phyloP scores from a whole-genome alignment of 495 filamentous ascomycete genomes.

The Aspergillus olivimuriae region DNA sequence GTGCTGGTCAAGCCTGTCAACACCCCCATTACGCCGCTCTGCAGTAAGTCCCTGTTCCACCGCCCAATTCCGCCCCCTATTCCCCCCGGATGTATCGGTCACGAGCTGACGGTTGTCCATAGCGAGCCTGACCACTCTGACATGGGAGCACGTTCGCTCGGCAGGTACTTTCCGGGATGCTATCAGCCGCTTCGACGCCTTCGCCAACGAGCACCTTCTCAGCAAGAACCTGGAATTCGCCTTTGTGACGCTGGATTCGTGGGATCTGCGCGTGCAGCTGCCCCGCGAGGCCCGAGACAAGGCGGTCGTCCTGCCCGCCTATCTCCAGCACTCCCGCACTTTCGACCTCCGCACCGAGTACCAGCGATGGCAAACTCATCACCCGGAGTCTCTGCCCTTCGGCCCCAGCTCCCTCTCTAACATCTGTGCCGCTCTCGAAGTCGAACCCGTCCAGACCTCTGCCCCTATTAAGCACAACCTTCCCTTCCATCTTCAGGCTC shows the following conservation, averaged over 20 bases:
- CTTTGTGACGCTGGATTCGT: slow-evolving; percentile 96
- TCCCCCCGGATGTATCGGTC: slow-evolving; percentile 12
- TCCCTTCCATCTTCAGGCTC: slow-evolving; percentile 92
- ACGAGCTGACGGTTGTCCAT: slow-evolving; percentile 29
- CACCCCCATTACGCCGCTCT: slow-evolving; percentile 95
- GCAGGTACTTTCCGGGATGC: slow-evolving; percentile 96
- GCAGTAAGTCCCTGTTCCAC: slow-evolving; percentile 65
- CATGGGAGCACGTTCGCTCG: slow-evolving; percentile 97
- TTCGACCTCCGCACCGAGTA: slow-evolving; percentile 97
- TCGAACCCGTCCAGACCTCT: slow-evolving; percentile 92
- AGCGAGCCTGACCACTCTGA: slow-evolving; percentile 96
- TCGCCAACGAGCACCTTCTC: slow-evolving; percentile 81
- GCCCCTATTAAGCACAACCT: slow-evolving; percentile 98
- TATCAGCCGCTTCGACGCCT: slow-evolving; percentile 87
- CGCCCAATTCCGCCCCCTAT: slow-evolving; percentile 6
- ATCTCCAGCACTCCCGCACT: slow-evolving; percentile 92
- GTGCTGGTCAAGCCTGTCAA: slow-evolving; percentile 97
- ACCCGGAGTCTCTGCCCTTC: slow-evolving; percentile 94
- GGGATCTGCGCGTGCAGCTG: slow-evolving; percentile 96
- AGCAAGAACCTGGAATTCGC: slow-evolving; percentile 87
- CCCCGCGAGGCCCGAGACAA: slow-evolving; percentile 97
- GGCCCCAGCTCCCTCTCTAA: slow-evolving; percentile 91
- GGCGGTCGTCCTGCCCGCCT: slow-evolving; percentile 91
- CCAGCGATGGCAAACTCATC: slow-evolving; percentile 95
- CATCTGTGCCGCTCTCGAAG: slow-evolving; percentile 95